Percentiles rank a stretch among this genome's conserved stretches.
Conservation (phyloP, 2,329 filamentous ascomycete species). For the Trichoderma sp. region DNA sequence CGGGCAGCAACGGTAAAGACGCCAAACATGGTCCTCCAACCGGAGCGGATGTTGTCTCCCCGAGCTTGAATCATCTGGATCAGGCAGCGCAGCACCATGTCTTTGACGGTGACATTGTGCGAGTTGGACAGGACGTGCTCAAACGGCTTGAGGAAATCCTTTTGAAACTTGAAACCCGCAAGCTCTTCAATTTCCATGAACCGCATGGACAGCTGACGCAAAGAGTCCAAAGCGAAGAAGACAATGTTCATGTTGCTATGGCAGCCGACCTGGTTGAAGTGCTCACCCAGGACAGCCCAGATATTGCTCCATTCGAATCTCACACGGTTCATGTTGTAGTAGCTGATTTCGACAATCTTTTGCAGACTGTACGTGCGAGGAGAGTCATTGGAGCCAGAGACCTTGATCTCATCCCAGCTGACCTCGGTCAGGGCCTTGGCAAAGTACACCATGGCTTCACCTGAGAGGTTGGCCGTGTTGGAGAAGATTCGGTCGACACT, state of each 20-base stretch:
- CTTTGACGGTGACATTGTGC: slow-evolving; percentile 87
- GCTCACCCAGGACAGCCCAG: slow-evolving; percentile 95
- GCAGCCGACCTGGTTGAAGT: slow-evolving; percentile 97
- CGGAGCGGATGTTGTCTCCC: slow-evolving; percentile 94
- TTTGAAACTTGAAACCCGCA: slow-evolving; percentile 99
- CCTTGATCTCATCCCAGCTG: slow-evolving; percentile 98
- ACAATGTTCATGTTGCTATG: slow-evolving; percentile 96
- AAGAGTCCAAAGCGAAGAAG: slow-evolving; percentile 93
- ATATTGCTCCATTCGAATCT: slow-evolving; percentile 98
- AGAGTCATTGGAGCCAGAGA: slow-evolving; percentile 92
- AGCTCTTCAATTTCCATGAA: slow-evolving; percentile 99
- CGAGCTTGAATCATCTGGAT: slow-evolving; percentile 99
- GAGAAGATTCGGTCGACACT: slow-evolving; percentile 96
- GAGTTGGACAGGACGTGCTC: slow-evolving; percentile 97
- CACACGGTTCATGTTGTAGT: slow-evolving; percentile 99
- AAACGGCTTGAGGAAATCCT: slow-evolving; percentile 97
- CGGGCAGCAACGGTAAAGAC: slow-evolving; percentile 95
- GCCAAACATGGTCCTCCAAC: slow-evolving; percentile 99
- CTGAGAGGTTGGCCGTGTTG: slow-evolving; percentile 89
- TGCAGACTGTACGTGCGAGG: slow-evolving; percentile 96
- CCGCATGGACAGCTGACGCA: slow-evolving; percentile 94
- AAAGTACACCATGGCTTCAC: slow-evolving; percentile 94
- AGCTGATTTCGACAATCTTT: slow-evolving; percentile 97
- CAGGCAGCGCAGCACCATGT: slow-evolving; percentile 92
- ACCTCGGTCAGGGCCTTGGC: slow-evolving; percentile 90